A percentile compares a stretch with the other conserved stretches of the same genome.
These are phyloP conservation scores for Castanospermum australe DNA, from an alignment of 306 rosid genomes.

Conservation along the genomic window DNA sequence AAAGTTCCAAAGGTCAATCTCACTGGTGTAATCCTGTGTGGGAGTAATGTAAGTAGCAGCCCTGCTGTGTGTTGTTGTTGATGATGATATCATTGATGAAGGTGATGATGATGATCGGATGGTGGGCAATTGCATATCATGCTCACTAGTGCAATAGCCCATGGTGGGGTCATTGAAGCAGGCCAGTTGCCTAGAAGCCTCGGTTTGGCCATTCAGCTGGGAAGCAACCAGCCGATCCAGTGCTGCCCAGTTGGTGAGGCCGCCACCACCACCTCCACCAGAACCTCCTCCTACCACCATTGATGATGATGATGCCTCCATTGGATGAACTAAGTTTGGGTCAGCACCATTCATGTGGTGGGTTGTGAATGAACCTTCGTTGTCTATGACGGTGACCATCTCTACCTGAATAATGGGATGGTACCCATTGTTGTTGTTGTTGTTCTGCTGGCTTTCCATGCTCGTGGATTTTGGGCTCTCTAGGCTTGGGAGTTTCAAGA, in stretches of 20 bases:
- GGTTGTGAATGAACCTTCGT: conserved; percentile 35
- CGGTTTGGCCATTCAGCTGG: conserved; percentile 70
- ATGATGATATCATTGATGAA: too few species aligned
- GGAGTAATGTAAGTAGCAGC: conserved; percentile 18
- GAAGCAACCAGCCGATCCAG: conserved; percentile 86
- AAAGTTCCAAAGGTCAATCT: conserved; percentile 76
- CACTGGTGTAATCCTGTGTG: conserved; percentile 49
- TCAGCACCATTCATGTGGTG: conserved; percentile 30
- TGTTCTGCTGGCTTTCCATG: conserved; percentile 34
- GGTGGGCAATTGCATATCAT: conserved; percentile 50
- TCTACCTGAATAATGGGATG: conserved; percentile 39
- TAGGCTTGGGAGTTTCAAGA: conserved; percentile 69
- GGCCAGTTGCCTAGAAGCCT: conserved; percentile 47
- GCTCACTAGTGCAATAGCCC: conserved; percentile 26
- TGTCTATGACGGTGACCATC: conserved; percentile 15
- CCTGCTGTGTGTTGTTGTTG: conserved; percentile 27
- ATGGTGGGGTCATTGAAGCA: conserved; percentile 55
- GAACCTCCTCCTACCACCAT: neutral
- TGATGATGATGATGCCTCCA: conserved; percentile 33
- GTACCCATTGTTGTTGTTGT: conserved; percentile 30
- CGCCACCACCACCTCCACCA: conserved; percentile 13
- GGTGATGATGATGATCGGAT: conserved; percentile 55
- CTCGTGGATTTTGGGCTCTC: conserved; percentile 74
- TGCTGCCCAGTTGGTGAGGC: conserved; percentile 69
- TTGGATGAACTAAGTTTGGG: conserved; percentile 33